These are phyloP conservation scores for Rhododendron molle DNA, from an alignment of 148 eudicot species.

Conservation along the genomic window DNA sequence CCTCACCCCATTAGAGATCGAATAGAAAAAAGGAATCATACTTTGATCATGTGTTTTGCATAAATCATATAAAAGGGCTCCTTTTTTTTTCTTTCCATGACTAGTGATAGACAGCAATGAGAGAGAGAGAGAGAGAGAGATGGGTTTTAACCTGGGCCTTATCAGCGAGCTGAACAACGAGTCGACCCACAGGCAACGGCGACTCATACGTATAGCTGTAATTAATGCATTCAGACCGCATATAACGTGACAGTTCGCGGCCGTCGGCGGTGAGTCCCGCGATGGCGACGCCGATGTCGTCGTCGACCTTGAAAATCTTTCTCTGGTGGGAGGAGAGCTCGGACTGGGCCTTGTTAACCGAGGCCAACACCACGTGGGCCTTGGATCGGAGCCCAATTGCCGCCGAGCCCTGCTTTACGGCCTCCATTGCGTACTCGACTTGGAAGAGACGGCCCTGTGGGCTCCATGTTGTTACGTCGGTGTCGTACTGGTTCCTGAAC, in stretches of 20 bases:
- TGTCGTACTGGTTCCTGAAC: constrained; percentile 96
- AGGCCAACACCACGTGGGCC: constrained; percentile 69
- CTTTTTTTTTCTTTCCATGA: too few relatives aligned
- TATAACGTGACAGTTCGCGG: constrained; percentile 71
- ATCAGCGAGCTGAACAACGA: constrained; percentile 92
- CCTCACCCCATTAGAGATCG: too few relatives aligned
- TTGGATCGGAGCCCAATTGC: constrained; percentile 93
- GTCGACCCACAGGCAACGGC: constrained; percentile 82
- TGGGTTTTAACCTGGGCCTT: constrained; percentile 73
- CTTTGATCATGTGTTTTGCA: too few relatives aligned
- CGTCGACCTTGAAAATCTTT: constrained; percentile 93
- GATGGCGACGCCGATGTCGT: constrained; percentile 87
- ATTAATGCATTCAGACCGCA: constrained; percentile 84
- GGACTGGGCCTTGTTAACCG: constrained; percentile 79
- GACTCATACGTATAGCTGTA: constrained; percentile 67
- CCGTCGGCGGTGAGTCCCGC: constrained; percentile 96
- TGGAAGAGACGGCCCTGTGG: constrained; percentile 90
- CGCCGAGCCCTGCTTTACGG: constrained; percentile 94
- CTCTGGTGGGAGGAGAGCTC: constrained; percentile 96
- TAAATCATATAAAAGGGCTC: too few relatives aligned
- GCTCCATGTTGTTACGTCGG: constrained; percentile 94
- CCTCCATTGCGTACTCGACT: constrained; percentile 98
- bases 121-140: too few relatives aligned
- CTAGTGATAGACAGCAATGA: too few relatives aligned
- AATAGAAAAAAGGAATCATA: too few relatives aligned